Conservation (phyloP, 345 rosid species). For the Gossypium sturtianum region DNA sequence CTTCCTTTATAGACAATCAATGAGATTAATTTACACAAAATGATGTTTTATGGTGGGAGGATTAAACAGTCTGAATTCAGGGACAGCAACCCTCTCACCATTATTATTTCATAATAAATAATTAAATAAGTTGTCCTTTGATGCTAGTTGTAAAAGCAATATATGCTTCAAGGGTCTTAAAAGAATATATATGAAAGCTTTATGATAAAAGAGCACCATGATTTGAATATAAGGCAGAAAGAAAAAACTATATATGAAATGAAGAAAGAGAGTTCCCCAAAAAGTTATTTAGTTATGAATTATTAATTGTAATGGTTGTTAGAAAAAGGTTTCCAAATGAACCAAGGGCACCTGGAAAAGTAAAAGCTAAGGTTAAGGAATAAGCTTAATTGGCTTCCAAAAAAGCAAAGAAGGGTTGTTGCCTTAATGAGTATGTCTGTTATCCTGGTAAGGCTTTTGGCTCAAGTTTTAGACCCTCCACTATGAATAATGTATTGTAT, state of each 20-base stretch:
- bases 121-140: background rate
- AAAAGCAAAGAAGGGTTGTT: constrained; percentile 21
- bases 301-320: constrained; percentile 18
- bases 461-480: constrained; percentile 17
- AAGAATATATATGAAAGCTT: constrained; percentile 3
- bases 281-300: constrained; percentile 18
- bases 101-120: background rate
- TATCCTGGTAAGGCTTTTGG: constrained; percentile 19
- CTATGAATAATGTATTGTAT: background rate
- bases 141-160: constrained; percentile 6
- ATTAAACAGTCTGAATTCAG: background rate
- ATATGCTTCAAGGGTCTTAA: constrained; percentile 1
- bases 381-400: constrained; percentile 11
- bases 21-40: background rate
- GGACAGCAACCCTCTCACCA: background rate
- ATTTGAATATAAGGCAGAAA: constrained; percentile 11
- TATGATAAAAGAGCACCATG: constrained; percentile 12
- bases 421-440: constrained; percentile 33
- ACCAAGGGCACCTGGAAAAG: constrained; percentile 13
- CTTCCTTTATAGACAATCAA: background rate
- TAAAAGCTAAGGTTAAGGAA: background rate
- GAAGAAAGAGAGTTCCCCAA: constrained; percentile 22
- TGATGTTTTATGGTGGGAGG: background rate
- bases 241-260: constrained; percentile 13
- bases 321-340: constrained; percentile 26